phyloP scores from a whole-genome alignment of 73 alveolate genomes.

The Paramecium tetraurelia region DNA sequence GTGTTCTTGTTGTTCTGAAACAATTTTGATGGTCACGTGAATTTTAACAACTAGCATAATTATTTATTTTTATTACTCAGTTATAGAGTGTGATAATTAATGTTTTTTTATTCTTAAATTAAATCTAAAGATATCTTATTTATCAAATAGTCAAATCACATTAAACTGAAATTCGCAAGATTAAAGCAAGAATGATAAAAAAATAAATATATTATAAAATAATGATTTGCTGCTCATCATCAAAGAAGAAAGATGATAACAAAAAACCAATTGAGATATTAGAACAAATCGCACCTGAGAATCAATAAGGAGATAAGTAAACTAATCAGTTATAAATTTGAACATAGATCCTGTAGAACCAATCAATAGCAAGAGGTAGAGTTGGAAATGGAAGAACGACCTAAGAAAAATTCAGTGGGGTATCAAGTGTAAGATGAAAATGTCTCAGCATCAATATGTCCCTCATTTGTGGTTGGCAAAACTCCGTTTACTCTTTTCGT shows the following conservation, averaged over 20 bases:
- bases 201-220: not conserved
- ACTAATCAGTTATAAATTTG: not conserved
- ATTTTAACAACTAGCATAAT: not conserved
- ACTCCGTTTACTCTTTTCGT: not conserved
- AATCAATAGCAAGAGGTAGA: not conserved
- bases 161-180: not conserved
- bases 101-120: not conserved
- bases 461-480: not conserved
- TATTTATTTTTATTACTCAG: not conserved
- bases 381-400: not conserved
- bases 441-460: not conserved
- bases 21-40: not conserved
- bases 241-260: not conserved
- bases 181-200: not conserved
- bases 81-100: not conserved
- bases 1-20: not conserved
- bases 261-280: not conserved
- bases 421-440: not conserved
- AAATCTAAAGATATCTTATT: not conserved
- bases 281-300: not conserved
- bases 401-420: not conserved
- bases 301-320: not conserved
- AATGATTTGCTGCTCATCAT: slow-evolving; percentile 1
- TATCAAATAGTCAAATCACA: not conserved
- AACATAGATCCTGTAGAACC: not conserved